These are phyloP conservation scores for Mycena alexandri DNA, from an alignment of 768 basidiomycete genomes.

Conservation along the genomic window DNA sequence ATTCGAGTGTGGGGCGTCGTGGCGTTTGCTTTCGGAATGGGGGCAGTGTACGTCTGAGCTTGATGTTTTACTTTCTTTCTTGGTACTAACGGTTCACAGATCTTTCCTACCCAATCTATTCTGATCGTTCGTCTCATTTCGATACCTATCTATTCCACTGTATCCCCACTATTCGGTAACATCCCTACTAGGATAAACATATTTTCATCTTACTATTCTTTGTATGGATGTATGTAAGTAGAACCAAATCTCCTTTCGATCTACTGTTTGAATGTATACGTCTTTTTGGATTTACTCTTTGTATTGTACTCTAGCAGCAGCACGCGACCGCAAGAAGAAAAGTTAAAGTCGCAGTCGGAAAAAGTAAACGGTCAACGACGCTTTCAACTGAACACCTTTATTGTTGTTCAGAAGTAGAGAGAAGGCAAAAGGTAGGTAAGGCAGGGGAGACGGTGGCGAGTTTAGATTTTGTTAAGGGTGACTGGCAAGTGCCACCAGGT, in stretches of 20 bases:
- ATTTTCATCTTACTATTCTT: conserved; percentile 18
- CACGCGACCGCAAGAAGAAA: no score
- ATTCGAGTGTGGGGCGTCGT: conserved; percentile 91
- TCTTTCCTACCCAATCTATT: conserved; percentile 75
- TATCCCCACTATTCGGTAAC: conserved; percentile 28
- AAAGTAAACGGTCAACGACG: no score
- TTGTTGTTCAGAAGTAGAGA: no score
- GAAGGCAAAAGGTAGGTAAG: no score
- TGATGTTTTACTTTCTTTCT: background rate
- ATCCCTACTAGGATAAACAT: conserved; percentile 26
- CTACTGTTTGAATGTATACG: conserved; percentile 28
- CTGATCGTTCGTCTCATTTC: conserved; percentile 45
- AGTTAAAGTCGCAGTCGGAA: no score
- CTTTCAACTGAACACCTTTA: no score
- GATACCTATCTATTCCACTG: conserved; percentile 35
- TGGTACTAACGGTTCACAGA: conserved; percentile 46
- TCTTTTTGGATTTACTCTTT: conserved; percentile 31
- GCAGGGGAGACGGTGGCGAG: no score
- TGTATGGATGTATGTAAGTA: conserved; percentile 29
- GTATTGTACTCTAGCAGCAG: no score
- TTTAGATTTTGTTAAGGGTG: no score
- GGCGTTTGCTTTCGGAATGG: conserved; percentile 86
- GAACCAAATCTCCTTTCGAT: conserved; percentile 21
- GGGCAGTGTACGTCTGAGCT: conserved; percentile 76
- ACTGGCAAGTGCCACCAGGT: no score